phyloP scores from a whole-genome alignment of 495 filamentous ascomycete genomes.

The Daldinia concentrica region DNA sequence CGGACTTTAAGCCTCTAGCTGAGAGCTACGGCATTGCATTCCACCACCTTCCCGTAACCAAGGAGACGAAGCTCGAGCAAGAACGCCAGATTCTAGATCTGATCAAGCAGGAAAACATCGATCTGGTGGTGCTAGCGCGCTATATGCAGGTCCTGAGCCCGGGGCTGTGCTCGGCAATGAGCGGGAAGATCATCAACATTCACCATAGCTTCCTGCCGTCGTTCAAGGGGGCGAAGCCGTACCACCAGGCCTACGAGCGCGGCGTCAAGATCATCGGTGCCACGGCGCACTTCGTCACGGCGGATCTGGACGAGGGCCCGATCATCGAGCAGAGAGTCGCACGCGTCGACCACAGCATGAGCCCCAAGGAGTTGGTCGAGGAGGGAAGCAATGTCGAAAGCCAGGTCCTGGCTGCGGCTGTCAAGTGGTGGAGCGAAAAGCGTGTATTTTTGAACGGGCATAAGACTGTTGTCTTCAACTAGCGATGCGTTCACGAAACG shows the following conservation, averaged over 20 bases:
- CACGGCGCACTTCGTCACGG: constrained; percentile 80
- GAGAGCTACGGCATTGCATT: constrained; percentile 76
- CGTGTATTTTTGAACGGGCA: constrained; percentile 75
- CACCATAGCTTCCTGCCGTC: constrained; percentile 81
- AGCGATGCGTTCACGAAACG: neutral
- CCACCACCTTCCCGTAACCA: constrained; percentile 75
- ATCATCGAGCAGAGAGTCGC: constrained; percentile 82
- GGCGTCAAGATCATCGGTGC: constrained; percentile 85
- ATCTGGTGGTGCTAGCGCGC: constrained; percentile 78
- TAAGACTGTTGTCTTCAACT: constrained; percentile 77
- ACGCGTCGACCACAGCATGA: constrained; percentile 73
- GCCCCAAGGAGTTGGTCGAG: constrained; percentile 73
- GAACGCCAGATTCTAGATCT: constrained; percentile 72
- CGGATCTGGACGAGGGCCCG: constrained; percentile 78
- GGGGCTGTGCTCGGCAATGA: constrained; percentile 74
- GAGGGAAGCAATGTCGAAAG: constrained; percentile 81
- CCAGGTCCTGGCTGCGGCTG: constrained; percentile 73
- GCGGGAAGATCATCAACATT: constrained; percentile 81
- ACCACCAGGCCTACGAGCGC: constrained; percentile 80
- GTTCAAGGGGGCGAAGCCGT: constrained; percentile 84
- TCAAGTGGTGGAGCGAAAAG: constrained; percentile 77
- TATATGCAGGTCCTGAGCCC: constrained; percentile 86
- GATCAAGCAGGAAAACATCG: constrained; percentile 68
- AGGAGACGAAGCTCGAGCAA: constrained; percentile 73
- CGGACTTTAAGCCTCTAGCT: constrained; percentile 72